Evolutionary conservation across 257 asterid species (phyloP), one percentile per base, ranked within the genome.

Genomic region (Gentiana straminea): DNA sequence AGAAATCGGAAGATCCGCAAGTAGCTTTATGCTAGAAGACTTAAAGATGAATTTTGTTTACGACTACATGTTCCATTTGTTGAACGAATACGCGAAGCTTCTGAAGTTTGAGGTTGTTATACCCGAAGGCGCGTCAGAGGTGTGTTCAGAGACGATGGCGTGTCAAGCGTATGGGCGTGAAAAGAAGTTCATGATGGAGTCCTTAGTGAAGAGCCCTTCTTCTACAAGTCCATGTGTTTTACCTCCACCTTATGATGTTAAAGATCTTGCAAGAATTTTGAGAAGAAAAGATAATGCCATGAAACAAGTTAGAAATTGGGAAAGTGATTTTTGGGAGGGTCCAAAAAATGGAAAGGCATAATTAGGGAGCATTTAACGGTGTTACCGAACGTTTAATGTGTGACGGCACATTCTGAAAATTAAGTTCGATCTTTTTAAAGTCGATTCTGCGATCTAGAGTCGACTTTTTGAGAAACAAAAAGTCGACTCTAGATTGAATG

Each of bases 11-110:
- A 65, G 49, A 44, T 57, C 55, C 0, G 84, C 75, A n/a, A 73
- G 82, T 61, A 58, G 35, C 4, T 79, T 76, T 57, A 65, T 82
- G 32, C 78, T 64, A 50, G 64, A 82, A 13, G 86, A 76, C 13
- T 34, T 74, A 59, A 77, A 49, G 71, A 74, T 80, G 87, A 79
- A 77, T 35, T 71, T 58, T 47, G 75, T 80, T 2, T 80, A 80
- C 51, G 83, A 80, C 44, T 80, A 80, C 68, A 80, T 77, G 81
- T 75, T 80, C 59, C 86, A 80, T 74, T 44, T 80, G 4, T 57
- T 80, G 58, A 74, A 64, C 24, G 77, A 77, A 38, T 80, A 80
- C 46, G 65, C 81, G 3, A 80, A 69, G 66, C 67, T 74, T n/a
- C 60, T 77, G 34, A 72, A 35, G 45, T 80, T 66, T 66, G 74